Percentiles rank a stretch among this genome's conserved stretches.
Conservation (phyloP, 192 early-diverging fungal genomes). For the Rhizoclosmatium globosum region DNA sequence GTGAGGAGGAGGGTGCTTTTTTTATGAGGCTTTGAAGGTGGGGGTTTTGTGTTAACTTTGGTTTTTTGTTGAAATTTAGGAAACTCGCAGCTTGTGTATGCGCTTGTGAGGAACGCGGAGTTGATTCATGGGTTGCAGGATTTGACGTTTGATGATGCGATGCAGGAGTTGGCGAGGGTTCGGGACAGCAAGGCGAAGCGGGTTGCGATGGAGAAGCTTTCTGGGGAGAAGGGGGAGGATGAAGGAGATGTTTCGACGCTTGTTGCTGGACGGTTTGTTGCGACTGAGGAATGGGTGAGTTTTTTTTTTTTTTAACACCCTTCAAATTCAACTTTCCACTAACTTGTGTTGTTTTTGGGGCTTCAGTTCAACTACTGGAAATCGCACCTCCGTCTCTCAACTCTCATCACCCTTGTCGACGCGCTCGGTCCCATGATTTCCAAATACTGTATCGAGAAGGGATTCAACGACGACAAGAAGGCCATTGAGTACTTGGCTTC, state of each 20-base stretch:
- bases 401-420: constrained; percentile 70
- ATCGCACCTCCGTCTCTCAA: constrained; percentile 72
- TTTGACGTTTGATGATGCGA: constrained; percentile 73
- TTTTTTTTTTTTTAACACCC: constrained; percentile 5
- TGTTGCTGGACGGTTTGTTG: constrained; percentile 66
- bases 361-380: constrained; percentile 69
- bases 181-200: constrained; percentile 55
- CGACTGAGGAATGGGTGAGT: constrained; percentile 76
- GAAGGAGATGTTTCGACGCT: constrained; percentile 32
- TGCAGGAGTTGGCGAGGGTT: constrained; percentile 65
- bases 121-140: constrained; percentile 73
- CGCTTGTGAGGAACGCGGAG: constrained; percentile 76
- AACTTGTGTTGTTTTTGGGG: too few species aligned
- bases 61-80: constrained; percentile 53
- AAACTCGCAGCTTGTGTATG: constrained; percentile 83
- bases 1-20: constrained; percentile 46
- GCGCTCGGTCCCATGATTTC: constrained; percentile 76
- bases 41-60: constrained; percentile 13
- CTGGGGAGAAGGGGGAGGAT: not conserved
- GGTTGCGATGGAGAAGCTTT: not conserved
- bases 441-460: constrained; percentile 62
- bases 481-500: constrained; percentile 62
- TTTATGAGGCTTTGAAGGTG: too few species aligned
- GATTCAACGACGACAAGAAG: constrained; percentile 68
- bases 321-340: not conserved